These are phyloP conservation scores for Pyrenophora teres DNA, from an alignment of 2,329 filamentous ascomycete genomes.

Conservation along the genomic window DNA sequence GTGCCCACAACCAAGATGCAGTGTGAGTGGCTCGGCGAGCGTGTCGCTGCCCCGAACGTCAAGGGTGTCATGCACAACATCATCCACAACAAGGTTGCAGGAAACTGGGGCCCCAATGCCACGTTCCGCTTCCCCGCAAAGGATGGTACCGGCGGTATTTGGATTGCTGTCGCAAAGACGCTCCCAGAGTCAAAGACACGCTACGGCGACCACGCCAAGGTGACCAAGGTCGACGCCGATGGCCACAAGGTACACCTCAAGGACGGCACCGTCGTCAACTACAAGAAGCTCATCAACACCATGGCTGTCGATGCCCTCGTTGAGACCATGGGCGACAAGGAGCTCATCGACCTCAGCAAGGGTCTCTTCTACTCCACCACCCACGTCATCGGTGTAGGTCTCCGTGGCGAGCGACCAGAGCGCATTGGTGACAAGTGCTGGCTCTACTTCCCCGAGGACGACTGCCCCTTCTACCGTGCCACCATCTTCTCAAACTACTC, in stretches of 20 bases:
- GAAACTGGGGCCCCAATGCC: slow-evolving; percentile 97
- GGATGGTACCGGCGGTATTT: slow-evolving; percentile 97
- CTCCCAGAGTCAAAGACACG: slow-evolving; percentile 88
- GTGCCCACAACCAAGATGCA: slow-evolving; percentile 99
- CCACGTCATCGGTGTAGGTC: slow-evolving; percentile 94
- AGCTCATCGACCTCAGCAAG: slow-evolving; percentile 82
- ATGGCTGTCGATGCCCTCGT: slow-evolving; percentile 93
- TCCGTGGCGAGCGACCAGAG: slow-evolving; percentile 88
- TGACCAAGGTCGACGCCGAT: slow-evolving; percentile 84
- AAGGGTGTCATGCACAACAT: slow-evolving; percentile 94
- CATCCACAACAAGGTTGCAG: slow-evolving; percentile 92
- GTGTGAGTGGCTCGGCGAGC: slow-evolving; percentile 97
- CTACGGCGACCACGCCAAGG: slow-evolving; percentile 83
- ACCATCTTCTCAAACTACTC: slow-evolving; percentile 99
- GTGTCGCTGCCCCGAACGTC: slow-evolving; percentile 93
- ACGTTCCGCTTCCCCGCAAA: slow-evolving; percentile 97
- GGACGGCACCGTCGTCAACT: slow-evolving; percentile 86
- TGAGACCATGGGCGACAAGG: slow-evolving; percentile 83
- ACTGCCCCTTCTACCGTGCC: slow-evolving; percentile 98
- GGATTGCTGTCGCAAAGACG: slow-evolving; percentile 95
- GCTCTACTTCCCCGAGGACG: slow-evolving; percentile 98
- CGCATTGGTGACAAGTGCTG: slow-evolving; percentile 99
- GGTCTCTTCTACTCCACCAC: slow-evolving; percentile 95
- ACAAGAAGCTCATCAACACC: slow-evolving; percentile 91
- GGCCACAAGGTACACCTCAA: slow-evolving; percentile 80